These are phyloP conservation scores for Quercus robur DNA, from an alignment of 306 rosid genomes.

Conservation along the genomic window DNA sequence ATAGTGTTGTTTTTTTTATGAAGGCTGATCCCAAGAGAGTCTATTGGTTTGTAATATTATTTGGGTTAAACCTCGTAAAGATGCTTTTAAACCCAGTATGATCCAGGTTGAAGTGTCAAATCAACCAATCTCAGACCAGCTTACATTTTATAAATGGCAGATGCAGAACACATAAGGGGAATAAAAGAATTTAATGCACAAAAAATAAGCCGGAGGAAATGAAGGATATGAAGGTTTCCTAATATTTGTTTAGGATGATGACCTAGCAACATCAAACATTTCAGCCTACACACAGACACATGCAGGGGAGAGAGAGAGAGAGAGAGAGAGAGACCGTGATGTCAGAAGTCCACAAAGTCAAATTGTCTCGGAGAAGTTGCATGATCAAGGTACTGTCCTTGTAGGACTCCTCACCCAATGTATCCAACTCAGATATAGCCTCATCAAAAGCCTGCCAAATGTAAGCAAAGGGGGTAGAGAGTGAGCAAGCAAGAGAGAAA, in stretches of 20 bases:
- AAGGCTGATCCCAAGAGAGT: background rate
- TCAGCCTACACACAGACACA: background rate
- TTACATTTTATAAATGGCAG: background rate
- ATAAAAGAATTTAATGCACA: background rate
- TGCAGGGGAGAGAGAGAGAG: background rate
- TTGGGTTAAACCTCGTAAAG: background rate
- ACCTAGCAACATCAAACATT: background rate
- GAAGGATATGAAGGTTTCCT: background rate
- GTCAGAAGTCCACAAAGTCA: slow-evolving; percentile 96
- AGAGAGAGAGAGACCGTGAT: slow-evolving; percentile 50
- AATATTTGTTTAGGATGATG: background rate
- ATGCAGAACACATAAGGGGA: background rate
- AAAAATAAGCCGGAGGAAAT: background rate
- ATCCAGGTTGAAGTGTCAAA: background rate
- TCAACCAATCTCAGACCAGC: background rate
- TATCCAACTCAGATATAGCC: slow-evolving; percentile 90
- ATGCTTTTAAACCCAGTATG: background rate
- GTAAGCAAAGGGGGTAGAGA: background rate
- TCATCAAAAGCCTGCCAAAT: slow-evolving; percentile 81
- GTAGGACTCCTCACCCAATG: slow-evolving; percentile 95
- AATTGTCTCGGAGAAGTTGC: slow-evolving; percentile 96
- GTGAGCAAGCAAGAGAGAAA: background rate
- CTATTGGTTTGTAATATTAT: background rate
- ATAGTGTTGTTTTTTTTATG: background rate
- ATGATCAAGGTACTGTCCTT: slow-evolving; percentile 94